These are phyloP conservation scores for Setaria viridis DNA, from an alignment of 202 grass and related monocot genomes.

Conservation along the genomic window DNA sequence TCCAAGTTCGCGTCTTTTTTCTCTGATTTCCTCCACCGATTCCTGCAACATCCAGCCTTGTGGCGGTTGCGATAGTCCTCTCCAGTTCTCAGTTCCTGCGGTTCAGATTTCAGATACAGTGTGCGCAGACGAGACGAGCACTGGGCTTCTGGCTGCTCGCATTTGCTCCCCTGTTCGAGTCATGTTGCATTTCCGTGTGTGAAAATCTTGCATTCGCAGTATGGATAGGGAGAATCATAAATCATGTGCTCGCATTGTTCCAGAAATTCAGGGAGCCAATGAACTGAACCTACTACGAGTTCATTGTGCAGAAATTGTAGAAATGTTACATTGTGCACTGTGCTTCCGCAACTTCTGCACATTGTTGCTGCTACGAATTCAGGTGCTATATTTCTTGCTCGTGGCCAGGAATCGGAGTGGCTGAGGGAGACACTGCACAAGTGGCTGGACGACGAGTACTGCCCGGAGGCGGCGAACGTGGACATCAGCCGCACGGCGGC, in stretches of 20 bases:
- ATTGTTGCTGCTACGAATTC: neutral
- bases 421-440: slow-evolving; percentile 76
- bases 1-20: neutral
- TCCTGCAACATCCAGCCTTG: neutral
- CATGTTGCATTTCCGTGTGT: too few species aligned
- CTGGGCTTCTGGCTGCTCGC: neutral
- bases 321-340: neutral
- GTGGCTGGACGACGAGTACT: slow-evolving; percentile 92
- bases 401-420: slow-evolving; percentile 87
- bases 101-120: neutral
- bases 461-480: slow-evolving; percentile 77
- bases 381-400: neutral
- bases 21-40: neutral
- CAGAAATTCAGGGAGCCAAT: neutral
- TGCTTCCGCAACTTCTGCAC: neutral
- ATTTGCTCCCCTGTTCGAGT: neutral
- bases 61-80: neutral
- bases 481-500: slow-evolving; percentile 85
- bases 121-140: too few species aligned
- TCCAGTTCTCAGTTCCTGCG: neutral
- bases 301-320: neutral
- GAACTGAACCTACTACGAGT: neutral
- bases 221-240: neutral
- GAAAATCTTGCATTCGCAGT: neutral
- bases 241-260: neutral